phyloP scores from a whole-genome alignment of 768 basidiomycete genomes.

The Flagelloscypha sp. region DNA sequence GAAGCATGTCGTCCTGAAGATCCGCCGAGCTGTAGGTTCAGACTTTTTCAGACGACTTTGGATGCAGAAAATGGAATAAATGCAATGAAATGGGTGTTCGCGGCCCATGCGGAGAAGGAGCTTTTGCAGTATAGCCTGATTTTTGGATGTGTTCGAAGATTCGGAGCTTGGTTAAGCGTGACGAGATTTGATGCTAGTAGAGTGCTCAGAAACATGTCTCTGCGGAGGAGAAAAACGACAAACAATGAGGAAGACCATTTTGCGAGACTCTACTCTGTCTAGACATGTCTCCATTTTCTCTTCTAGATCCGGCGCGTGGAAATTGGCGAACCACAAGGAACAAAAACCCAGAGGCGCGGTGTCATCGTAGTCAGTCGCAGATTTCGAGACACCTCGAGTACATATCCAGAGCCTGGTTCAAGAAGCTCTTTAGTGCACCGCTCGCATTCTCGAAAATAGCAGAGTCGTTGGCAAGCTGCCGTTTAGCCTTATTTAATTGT shows the following conservation, averaged over 20 bases:
- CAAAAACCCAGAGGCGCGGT: conserved; percentile 73
- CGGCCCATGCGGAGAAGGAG: conserved; percentile 69
- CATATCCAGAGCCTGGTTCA: conserved; percentile 75
- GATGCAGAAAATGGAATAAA: conserved; percentile 85
- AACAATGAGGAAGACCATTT: conserved; percentile 81
- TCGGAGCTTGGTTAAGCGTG: conserved; percentile 57
- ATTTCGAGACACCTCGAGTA: conserved; percentile 67
- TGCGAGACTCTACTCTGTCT: conserved; percentile 65
- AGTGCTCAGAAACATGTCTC: conserved; percentile 2
- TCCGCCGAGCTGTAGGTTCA: conserved; percentile 23
- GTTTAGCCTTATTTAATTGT: too few relatives aligned
- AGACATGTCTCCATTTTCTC: conserved; percentile 37
- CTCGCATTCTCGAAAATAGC: conserved; percentile 38
- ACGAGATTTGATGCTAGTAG: conserved; percentile 75
- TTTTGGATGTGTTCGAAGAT: conserved; percentile 21
- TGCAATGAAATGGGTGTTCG: conserved; percentile 90
- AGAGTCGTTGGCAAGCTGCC: conserved; percentile 32
- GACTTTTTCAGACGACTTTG: conserved; percentile 23
- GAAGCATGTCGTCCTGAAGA: conserved; percentile 37
- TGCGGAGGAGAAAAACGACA: conserved; percentile 9
- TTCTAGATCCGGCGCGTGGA: conserved; percentile 49
- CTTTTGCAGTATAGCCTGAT: conserved; percentile 53
- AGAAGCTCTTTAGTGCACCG: conserved; percentile 44
- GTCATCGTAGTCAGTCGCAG: conserved; percentile 68
- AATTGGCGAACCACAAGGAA: conserved; percentile 90